Base-by-base conservation (phyloP, 176 grass and related monocot genomes). In the Carex myosuroides region DNA sequence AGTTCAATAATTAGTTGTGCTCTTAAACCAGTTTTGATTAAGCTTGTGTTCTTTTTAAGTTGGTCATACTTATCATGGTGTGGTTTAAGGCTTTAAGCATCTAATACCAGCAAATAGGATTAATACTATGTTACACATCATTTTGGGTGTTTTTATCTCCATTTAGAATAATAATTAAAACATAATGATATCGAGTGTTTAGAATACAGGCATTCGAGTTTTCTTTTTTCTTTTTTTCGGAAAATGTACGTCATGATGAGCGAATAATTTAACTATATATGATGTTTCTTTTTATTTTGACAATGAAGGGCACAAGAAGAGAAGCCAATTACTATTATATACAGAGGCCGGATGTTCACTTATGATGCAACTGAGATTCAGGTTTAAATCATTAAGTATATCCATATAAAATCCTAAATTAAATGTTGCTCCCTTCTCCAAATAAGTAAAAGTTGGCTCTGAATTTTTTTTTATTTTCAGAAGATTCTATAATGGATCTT, bases 361-460 rank as follows among this genome's bases (percentile, higher is more conserved):
- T 83, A 41, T 30, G 80, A 83, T 66, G 80, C 39, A 66, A 83
- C 80, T 48, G 62, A 83, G 20, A 68, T 68, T 83, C 62, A 83
- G 80, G 80, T 83, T 37, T 3, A 65, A 18, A 18, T 54, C 67
- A 50, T 67, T 30, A 83, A 26, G 5, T 29, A 63, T 81, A 13
- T 2, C 3, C 14, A 50, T 64, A 63, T 64, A 48, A 18, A 44
- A 63, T 29, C 80, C 66, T 32, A 82, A 63, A 41, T 63, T 41
- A 59, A 62, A 22, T 13, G 37, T 42, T 60, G 16, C 29, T 58
- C 3, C 10, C 16, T 80, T 22, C 29, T 53, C 33, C 10, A 35
- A 79, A 60, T 3, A 37, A 59, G 17, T 60, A 60, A 59, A 80
- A 39, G 7, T 80, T 37, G 54, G 57, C 13, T 63, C 63, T 29